A percentile compares a stretch with the other conserved stretches of the same genome.
These are phyloP conservation scores for Phytophthora fragariaefolia DNA, from an alignment of 352 stramenopile genomes.

Conservation along the genomic window DNA sequence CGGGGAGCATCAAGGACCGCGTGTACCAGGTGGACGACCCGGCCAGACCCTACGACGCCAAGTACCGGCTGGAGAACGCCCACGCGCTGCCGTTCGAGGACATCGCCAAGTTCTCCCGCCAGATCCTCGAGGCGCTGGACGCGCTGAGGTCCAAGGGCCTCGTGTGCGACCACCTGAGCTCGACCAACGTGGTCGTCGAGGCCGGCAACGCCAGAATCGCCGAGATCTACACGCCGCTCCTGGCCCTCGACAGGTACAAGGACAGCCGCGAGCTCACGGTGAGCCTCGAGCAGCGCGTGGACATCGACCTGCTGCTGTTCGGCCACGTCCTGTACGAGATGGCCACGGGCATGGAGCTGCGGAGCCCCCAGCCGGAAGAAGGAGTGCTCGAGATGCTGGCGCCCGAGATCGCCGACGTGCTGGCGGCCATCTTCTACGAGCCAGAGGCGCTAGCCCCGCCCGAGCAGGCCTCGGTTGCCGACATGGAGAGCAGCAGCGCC, in stretches of 20 bases:
- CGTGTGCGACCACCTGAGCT: conserved; percentile 71
- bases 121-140: conserved; percentile 66
- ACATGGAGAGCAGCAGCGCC: conserved; percentile 7
- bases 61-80: conserved; percentile 55
- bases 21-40: conserved; percentile 58
- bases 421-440: conserved; percentile 61
- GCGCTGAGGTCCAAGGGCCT: conserved; percentile 66
- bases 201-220: conserved; percentile 58
- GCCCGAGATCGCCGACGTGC: conserved; percentile 63
- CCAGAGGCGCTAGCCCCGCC: conserved; percentile 18
- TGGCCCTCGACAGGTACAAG: conserved; percentile 65
- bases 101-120: conserved; percentile 61
- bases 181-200: conserved; percentile 73
- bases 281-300: conserved; percentile 65
- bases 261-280: conserved; percentile 64
- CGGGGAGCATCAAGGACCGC: conserved; percentile 70
- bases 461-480: conserved; percentile 1
- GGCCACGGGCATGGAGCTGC: conserved; percentile 68
- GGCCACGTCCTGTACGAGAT: conserved; percentile 83
- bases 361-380: conserved; percentile 48
- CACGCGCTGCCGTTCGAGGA: conserved; percentile 49
- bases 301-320: conserved; percentile 76
- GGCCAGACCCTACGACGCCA: conserved; percentile 50
- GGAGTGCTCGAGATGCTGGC: conserved; percentile 57
- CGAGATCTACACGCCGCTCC: conserved; percentile 70